phyloP scores from a whole-genome alignment of 23 red algal species.

The Chondrus crispus region DNA sequence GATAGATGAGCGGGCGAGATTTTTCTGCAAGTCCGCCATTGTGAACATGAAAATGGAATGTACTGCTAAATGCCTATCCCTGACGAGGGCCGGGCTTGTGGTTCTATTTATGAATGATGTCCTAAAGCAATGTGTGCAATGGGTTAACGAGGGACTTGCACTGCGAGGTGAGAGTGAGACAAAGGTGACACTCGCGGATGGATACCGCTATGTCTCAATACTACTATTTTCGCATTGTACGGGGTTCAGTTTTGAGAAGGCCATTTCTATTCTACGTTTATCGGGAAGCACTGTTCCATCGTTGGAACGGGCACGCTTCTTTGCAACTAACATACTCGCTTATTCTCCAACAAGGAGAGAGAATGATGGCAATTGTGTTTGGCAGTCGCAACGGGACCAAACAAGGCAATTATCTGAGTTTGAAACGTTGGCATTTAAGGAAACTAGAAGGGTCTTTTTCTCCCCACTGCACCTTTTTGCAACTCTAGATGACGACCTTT shows the following conservation, averaged over 20 bases:
- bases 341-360: neutral
- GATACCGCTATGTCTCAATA: neutral
- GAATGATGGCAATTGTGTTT: neutral
- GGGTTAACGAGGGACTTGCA: neutral
- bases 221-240: neutral
- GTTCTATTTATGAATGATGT: neutral
- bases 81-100: neutral
- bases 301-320: neutral
- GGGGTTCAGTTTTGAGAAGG: neutral
- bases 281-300: neutral
- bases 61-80: neutral
- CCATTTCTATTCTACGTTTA: neutral
- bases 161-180: too few species aligned
- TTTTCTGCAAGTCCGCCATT: too few species aligned
- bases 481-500: neutral
- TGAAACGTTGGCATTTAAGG: neutral
- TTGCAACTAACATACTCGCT: neutral
- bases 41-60: too few species aligned
- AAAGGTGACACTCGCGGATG: neutral
- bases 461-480: neutral
- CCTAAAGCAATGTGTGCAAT: neutral
- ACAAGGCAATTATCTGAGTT: neutral
- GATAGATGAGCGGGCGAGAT: too few species aligned
- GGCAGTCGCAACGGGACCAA: neutral
- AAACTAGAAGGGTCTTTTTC: neutral